These are phyloP conservation scores for Epichloe elymi DNA, from an alignment of 2,329 filamentous ascomycete species.

Conservation along the genomic window DNA sequence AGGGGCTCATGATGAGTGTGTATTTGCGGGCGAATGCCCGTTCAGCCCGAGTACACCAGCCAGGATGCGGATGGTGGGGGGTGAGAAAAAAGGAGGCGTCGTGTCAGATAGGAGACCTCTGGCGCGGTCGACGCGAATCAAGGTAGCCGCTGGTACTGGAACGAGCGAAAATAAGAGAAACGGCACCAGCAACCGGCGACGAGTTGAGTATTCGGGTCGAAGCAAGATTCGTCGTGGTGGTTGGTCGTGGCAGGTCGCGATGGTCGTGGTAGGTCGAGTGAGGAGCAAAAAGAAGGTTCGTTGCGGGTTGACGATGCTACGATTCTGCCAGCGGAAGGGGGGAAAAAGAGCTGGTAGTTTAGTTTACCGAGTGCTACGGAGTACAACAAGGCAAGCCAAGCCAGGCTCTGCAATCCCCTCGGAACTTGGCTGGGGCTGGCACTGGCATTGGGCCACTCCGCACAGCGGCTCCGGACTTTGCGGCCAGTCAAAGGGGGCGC, in stretches of 20 bases:
- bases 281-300: not conserved
- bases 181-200: not conserved
- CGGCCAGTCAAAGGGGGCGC: not conserved
- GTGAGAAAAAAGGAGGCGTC: not conserved
- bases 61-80: constrained; percentile 16
- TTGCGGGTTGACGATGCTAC: not conserved
- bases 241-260: not conserved
- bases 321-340: not conserved
- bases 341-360: not conserved
- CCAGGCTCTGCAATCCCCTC: not conserved
- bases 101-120: not conserved
- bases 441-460: not conserved
- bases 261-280: not conserved
- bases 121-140: constrained; percentile 4
- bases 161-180: not conserved
- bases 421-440: not conserved
- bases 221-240: not conserved
- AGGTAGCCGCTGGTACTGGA: not conserved
- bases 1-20: constrained; percentile 21
- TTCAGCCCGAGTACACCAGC: constrained; percentile 24
- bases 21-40: constrained; percentile 26
- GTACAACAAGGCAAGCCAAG: too few relatives aligned
- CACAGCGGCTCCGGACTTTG: not conserved
- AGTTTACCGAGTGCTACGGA: not conserved
- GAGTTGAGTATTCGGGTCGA: not conserved